Evolutionary conservation across 2,329 filamentous ascomycete species (phyloP).

Genomic region (Nothopassalora personata): DNA sequence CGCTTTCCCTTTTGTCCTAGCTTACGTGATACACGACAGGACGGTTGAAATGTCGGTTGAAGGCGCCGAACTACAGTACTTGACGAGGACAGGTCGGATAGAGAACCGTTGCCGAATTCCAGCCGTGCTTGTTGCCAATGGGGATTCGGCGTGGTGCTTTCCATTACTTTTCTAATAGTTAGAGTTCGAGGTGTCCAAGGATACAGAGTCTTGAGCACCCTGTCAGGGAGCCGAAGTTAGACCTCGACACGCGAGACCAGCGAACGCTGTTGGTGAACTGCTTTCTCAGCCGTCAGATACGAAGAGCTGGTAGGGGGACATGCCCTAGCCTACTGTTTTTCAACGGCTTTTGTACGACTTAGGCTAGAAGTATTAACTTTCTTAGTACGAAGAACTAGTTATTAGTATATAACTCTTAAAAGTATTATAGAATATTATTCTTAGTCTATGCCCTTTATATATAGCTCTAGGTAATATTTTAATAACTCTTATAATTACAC

Average conservation of each 20-base stretch:
- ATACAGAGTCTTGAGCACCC: neutral
- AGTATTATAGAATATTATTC: no score
- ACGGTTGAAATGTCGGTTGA: neutral
- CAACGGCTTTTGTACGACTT: no score
- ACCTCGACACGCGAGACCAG: neutral
- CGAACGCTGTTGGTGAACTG: no score
- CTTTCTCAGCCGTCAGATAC: no score
- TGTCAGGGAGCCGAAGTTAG: neutral
- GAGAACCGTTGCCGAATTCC: neutral
- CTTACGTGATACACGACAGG: neutral
- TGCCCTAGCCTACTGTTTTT: neutral
- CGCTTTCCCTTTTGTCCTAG: neutral
- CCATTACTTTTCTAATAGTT: neutral
- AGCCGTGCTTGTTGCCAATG: neutral
- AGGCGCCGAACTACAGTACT: neutral
- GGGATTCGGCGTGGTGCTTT: neutral
- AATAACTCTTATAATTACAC: no score
- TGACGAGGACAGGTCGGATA: neutral
- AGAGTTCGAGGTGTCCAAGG: neutral
- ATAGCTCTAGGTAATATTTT: no score
- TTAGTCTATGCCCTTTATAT: no score
- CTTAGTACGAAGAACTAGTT: no score
- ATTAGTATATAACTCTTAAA: no score
- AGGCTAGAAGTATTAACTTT: no score
- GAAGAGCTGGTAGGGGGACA: neutral